Evolutionary conservation across 306 rosid genomes (phyloP).

Genomic region (Hippophae rhamnoides): DNA sequence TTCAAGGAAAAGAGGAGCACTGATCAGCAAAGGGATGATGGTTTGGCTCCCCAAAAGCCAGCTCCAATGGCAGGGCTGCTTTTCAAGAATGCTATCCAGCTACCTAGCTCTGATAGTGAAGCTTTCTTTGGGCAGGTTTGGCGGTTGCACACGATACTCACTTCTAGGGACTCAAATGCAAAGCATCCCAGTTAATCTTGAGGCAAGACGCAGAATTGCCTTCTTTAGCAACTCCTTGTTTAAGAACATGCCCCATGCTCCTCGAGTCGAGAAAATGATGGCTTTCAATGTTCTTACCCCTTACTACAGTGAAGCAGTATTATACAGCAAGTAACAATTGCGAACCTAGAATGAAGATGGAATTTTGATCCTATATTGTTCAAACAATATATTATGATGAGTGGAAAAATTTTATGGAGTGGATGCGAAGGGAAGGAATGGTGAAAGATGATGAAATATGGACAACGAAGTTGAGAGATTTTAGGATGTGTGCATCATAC

Average conservation of each 20-base stretch:
- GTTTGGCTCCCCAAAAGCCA: slow-evolving; percentile 60
- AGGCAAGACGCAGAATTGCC: slow-evolving; percentile 92
- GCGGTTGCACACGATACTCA: slow-evolving; percentile 77
- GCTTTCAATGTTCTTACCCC: slow-evolving; percentile 93
- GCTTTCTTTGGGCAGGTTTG: slow-evolving; percentile 72
- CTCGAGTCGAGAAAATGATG: slow-evolving; percentile 98
- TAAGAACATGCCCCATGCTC: slow-evolving; percentile 95
- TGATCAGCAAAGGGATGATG: slow-evolving; percentile 64
- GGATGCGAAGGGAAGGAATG: slow-evolving; percentile 87
- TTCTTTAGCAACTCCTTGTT: slow-evolving; percentile 93
- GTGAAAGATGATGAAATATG: slow-evolving; percentile 60
- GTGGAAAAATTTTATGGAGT: slow-evolving; percentile 85
- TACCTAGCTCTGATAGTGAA: slow-evolving; percentile 55
- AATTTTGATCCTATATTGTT: slow-evolving; percentile 64
- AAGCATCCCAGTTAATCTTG: slow-evolving; percentile 77
- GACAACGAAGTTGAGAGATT: slow-evolving; percentile 66
- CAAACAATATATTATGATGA: slow-evolving; percentile 87
- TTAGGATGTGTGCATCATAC: slow-evolving; percentile 93
- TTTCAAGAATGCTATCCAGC: slow-evolving; percentile 59
- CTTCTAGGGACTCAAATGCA: slow-evolving; percentile 85
- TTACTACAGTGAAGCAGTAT: slow-evolving; percentile 79
- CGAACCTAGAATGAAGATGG: slow-evolving; percentile 91
- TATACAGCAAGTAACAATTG: slow-evolving; percentile 67
- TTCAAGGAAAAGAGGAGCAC: slow-evolving; percentile 62
- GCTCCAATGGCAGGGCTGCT: slow-evolving; percentile 46